Base-by-base conservation (phyloP, 176 grass and related monocot species). In the Oryza glumipatula region DNA sequence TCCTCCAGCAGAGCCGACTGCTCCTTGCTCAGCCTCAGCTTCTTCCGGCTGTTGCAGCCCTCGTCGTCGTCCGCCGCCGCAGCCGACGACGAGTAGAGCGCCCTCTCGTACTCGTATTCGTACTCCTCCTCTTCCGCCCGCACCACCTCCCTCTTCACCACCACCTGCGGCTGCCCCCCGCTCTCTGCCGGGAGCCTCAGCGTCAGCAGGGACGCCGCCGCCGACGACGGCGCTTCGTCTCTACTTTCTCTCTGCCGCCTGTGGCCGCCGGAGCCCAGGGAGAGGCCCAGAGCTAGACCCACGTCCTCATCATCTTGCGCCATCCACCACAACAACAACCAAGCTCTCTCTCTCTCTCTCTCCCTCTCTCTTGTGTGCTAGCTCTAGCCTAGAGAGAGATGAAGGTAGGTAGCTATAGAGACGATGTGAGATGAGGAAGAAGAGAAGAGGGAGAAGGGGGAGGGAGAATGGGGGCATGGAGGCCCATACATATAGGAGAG, bases 1-100 rank as follows among this genome's bases (percentile, higher is more conserved):
- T 90, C 87, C 63, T 98, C 95, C 30, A 98, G 69, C 36, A 95
- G 52, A 63, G 89, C 93, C 35, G 95, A 95, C 78, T 98, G 95
- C 73, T 95, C 92, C 68, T 95, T 98, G 3, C 91, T 93, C 2
- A 98, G 89, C 87, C 92, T 80, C 61, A 98, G 87, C 77, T 98
- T 98, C 89, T 98, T 98, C 70, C 91, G 90, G 41, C 74, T 61
- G 26, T 86, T 75, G 54, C 92, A 90, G 17, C 92, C 92, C 0
- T 89, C 87, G 13, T 86, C 89, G 6, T 93, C 93, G 3, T 79
- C 87, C 0, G 70, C 68, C 6, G 5, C 4, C 36, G 36, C 4
- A 0, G 36, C 11, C 11, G 48, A 7, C 35, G 76, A 81, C 4
- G 88, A 90, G n/a, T 86, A 94, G 19, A 90, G 19, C 1, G 61